These are phyloP conservation scores for Malus asiatica DNA, from an alignment of 306 rosid species.

Conservation along the genomic window DNA sequence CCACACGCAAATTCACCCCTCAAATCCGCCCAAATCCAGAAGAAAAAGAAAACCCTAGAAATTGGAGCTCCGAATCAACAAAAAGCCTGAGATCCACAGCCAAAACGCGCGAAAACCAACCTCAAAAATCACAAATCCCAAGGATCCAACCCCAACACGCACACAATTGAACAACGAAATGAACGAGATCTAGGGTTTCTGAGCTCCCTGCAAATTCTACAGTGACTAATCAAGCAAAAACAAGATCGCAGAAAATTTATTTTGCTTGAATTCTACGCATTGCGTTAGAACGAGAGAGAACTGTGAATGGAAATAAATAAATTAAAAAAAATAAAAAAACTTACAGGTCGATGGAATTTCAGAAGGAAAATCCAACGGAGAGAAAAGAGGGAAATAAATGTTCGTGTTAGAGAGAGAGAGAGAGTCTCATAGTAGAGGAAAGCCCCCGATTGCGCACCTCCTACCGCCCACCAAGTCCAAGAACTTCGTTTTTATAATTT, in stretches of 20 bases:
- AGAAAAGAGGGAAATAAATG: slow-evolving; percentile 2
- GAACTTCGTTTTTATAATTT: slow-evolving; percentile 17
- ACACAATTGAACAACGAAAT: slow-evolving; percentile 15
- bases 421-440: slow-evolving; percentile 18
- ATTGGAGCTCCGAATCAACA: slow-evolving; percentile 22
- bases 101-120: not conserved
- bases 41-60: slow-evolving; percentile 1
- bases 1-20: slow-evolving; percentile 20
- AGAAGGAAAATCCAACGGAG: slow-evolving; percentile 11
- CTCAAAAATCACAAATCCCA: slow-evolving; percentile 13
- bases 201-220: slow-evolving; percentile 13
- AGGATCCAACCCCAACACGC: slow-evolving; percentile 13
- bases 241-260: slow-evolving; percentile 2
- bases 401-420: not conserved
- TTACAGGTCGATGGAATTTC: slow-evolving; percentile 37
- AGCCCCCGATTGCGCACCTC: slow-evolving; percentile 53
- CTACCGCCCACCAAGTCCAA: slow-evolving; percentile 33
- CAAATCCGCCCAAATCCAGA: slow-evolving; percentile 1
- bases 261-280: slow-evolving; percentile 27
- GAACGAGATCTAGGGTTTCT: slow-evolving; percentile 43
- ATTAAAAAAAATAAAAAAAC: not conserved
- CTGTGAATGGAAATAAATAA: not conserved
- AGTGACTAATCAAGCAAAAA: slow-evolving; percentile 11
- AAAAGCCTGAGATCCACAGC: slow-evolving; percentile 42
- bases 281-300: not conserved